A percentile compares a stretch with the other conserved stretches of the same genome.
Conservation (phyloP, 2,329 filamentous ascomycete genomes). For the Penicillium palitans region DNA sequence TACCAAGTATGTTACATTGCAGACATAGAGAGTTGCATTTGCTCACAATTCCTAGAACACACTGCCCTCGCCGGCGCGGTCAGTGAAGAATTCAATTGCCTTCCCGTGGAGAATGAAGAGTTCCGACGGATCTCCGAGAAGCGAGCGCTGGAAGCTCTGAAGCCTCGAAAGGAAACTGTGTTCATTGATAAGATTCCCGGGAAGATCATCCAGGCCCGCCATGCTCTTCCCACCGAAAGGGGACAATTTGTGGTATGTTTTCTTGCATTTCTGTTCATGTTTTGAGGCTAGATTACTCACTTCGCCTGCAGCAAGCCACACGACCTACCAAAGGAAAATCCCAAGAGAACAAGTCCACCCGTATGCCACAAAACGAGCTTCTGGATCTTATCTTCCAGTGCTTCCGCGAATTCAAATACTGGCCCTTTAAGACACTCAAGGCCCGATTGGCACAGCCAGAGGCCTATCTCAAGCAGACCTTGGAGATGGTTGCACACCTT, state of each 20-base stretch:
- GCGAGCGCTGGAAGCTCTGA: constrained; percentile 60
- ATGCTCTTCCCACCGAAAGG: constrained; percentile 47
- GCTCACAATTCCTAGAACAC: constrained; percentile 58
- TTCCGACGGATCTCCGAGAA: constrained; percentile 62
- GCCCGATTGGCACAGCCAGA: constrained; percentile 80
- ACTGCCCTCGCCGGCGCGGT: constrained; percentile 73
- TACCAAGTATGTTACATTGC: constrained; percentile 60
- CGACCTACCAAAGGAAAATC: constrained; percentile 56
- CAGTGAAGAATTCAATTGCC: constrained; percentile 72
- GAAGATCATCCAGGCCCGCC: constrained; percentile 60
- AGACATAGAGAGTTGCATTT: background rate
- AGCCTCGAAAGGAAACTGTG: constrained; percentile 59
- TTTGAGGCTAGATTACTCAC: constrained; percentile 22
- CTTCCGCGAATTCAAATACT: constrained; percentile 86
- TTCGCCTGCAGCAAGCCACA: constrained; percentile 42
- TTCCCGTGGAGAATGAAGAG: constrained; percentile 70
- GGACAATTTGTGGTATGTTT: constrained; percentile 47
- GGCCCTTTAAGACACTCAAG: constrained; percentile 87
- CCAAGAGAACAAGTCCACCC: constrained; percentile 79
- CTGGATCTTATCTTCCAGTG: constrained; percentile 79
- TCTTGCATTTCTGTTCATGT: background rate
- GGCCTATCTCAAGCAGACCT: constrained; percentile 80
- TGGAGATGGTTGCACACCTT: constrained; percentile 79
- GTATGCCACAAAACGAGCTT: constrained; percentile 85
- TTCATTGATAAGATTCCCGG: constrained; percentile 48